Base-by-base conservation (phyloP, 1,139 yeast genomes). In the Geotrichum phurueaensis region DNA sequence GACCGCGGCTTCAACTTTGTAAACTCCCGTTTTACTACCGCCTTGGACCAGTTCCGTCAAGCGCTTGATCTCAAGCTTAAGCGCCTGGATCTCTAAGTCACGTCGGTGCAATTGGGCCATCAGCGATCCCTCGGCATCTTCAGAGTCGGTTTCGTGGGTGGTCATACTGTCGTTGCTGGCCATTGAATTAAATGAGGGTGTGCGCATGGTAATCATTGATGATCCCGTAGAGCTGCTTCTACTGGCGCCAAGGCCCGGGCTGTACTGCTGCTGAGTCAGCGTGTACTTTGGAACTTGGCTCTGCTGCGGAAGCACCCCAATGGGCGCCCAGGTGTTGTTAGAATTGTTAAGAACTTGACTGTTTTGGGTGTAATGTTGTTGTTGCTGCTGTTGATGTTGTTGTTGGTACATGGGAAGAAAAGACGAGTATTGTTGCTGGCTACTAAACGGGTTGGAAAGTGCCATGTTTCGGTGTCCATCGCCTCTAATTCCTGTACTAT, bases 121-220 rank as follows among this genome's bases (percentile, higher is more conserved):
- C 3, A 65, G 69, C 13, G 69, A 69, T 7, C 65, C 69, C 15
- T 68, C 71, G 20, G 67, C 68, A 15, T 65, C 62, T 7, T 69
- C 70, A 15, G 64, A 71, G n/a, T 65, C 60, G n/a, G 20, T 53
- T 1, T 51, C 57, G 20, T 58, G 57, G 18, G 20, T 39, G 20
- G 47, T 39, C 47, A 39, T 39, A 18, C 47, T 39, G 20, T 39
- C 47, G 5, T 39, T 39, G 47, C 47, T 39, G 22, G 47, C 47
- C 47, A 39, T 39, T n/a, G 47, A 39, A 18, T 39, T 39, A 5
- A 39, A 39, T 13, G 47, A 39, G 7, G 47, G 20, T 7, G 47
- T n/a, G 20, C 47, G 47, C 47, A 39, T 39, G n/a, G 47, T 15
- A 39, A 39, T 39, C 22, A n/a, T 39, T 3, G 50, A 25, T 7